Percentiles rank a stretch among this genome's conserved stretches.
These are phyloP conservation scores for Saccharomycopsis capsularis DNA, from an alignment of 805 yeast species.

Conservation along the genomic window DNA sequence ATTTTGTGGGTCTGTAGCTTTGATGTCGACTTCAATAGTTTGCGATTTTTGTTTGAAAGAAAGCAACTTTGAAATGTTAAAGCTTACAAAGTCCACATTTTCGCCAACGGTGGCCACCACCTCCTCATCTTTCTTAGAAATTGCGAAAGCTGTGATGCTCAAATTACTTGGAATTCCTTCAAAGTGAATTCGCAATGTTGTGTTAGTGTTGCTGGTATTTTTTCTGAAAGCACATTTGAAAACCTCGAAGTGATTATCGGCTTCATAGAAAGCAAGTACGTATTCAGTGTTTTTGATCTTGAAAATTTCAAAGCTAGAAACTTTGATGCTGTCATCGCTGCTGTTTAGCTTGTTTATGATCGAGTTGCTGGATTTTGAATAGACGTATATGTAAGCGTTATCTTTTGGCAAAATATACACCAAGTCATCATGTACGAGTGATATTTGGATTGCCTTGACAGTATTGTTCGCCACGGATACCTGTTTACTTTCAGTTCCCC, in stretches of 20 bases:
- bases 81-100: background rate
- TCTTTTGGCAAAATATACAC: conserved; percentile 10
- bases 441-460: background rate
- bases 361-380: background rate
- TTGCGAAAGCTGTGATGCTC: background rate
- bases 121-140: background rate
- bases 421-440: conserved; percentile 4
- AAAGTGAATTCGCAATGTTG: background rate
- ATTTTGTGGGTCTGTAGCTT: background rate
- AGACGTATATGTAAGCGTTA: conserved; percentile 12
- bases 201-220: conserved; percentile 14
- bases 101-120: background rate
- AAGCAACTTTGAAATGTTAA: conserved; percentile 1
- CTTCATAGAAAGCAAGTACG: background rate
- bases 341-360: conserved; percentile 11
- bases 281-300: conserved; percentile 14
- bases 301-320: conserved; percentile 6
- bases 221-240: conserved; percentile 19
- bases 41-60: conserved; percentile 1
- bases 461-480: background rate
- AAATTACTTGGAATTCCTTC: background rate
- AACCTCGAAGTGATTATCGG: conserved; percentile 3
- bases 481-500: background rate
- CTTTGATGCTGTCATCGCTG: background rate
- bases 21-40: background rate